Conservation (phyloP, 805 yeast species). For the Saturnispora halmiae region DNA sequence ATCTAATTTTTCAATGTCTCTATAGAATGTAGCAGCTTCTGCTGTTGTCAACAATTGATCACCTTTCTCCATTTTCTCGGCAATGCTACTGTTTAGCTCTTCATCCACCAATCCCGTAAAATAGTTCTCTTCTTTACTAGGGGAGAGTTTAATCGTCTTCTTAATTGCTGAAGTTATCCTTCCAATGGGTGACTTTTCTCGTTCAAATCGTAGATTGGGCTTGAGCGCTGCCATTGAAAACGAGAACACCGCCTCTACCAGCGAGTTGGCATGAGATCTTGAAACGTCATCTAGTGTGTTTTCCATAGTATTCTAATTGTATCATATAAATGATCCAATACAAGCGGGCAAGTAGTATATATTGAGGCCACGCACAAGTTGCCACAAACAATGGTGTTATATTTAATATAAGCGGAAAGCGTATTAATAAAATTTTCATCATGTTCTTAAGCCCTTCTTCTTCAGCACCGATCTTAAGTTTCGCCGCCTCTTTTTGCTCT, state of each 20-base stretch:
- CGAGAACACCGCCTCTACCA: conserved; percentile 31
- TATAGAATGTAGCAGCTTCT: conserved; percentile 55
- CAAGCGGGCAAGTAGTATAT: too few relatives aligned
- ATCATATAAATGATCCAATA: too few relatives aligned
- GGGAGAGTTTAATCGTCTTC: not conserved
- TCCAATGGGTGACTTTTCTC: conserved; percentile 7
- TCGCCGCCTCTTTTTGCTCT: conserved; percentile 6
- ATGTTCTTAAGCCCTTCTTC: too few relatives aligned
- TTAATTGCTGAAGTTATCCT: conserved; percentile 2
- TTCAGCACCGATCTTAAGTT: conserved; percentile 16
- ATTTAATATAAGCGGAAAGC: too few relatives aligned
- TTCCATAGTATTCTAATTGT: too few relatives aligned
- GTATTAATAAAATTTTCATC: too few relatives aligned
- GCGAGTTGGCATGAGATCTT: conserved; percentile 2
- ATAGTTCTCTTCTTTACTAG: not conserved
- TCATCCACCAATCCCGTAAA: not conserved
- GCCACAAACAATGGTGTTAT: too few relatives aligned
- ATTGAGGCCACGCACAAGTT: too few relatives aligned
- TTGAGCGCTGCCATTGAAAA: conserved; percentile 42
- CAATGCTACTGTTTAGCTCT: not conserved
- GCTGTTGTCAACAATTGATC: conserved; percentile 49
- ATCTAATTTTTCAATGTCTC: conserved; percentile 47
- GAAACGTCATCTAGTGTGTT: not conserved
- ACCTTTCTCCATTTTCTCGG: conserved; percentile 37
- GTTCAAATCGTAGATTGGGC: not conserved